phyloP scores from a whole-genome alignment of 2,329 filamentous ascomycete species.

The Botrytis porri region DNA sequence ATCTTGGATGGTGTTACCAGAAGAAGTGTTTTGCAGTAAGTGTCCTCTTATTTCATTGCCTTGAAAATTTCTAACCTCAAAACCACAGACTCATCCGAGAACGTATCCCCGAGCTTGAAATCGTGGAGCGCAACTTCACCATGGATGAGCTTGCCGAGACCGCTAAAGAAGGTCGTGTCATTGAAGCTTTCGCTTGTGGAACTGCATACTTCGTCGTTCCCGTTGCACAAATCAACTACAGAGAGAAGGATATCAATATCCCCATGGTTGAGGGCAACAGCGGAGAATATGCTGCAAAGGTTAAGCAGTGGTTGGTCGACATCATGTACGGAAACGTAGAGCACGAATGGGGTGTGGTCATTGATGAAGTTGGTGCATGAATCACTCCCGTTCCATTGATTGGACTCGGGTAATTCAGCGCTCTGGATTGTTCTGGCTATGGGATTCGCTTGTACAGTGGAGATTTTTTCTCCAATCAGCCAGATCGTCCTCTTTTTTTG shows the following conservation, averaged over 20 bases:
- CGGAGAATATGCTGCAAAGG: slow-evolving; percentile 55
- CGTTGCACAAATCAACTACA: slow-evolving; percentile 66
- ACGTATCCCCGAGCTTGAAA: slow-evolving; percentile 47
- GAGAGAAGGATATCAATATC: slow-evolving; percentile 60
- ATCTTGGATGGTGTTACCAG: slow-evolving; percentile 90
- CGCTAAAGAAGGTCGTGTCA: slow-evolving; percentile 67
- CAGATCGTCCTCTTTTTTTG: background rate
- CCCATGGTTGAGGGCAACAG: slow-evolving; percentile 54
- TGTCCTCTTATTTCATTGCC: slow-evolving; percentile 30
- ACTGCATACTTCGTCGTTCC: slow-evolving; percentile 77
- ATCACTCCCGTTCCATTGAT: background rate
- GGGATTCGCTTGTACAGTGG: background rate
- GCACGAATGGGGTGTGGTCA: slow-evolving; percentile 67
- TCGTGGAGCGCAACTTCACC: slow-evolving; percentile 79
- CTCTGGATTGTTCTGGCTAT: background rate
- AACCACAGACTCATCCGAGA: slow-evolving; percentile 17
- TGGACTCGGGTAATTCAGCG: background rate
- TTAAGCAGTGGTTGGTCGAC: slow-evolving; percentile 66
- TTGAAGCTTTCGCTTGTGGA: slow-evolving; percentile 84
- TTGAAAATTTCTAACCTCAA: background rate
- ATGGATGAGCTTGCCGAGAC: slow-evolving; percentile 76
- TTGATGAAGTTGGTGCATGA: slow-evolving; percentile 50
- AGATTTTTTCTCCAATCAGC: background rate
- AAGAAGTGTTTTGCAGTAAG: slow-evolving; percentile 72
- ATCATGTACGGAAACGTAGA: slow-evolving; percentile 62